Percentiles rank a stretch among this genome's conserved stretches.
phyloP scores from a whole-genome alignment of 2,329 filamentous ascomycete species.

The Pyricularia pennisetigena region DNA sequence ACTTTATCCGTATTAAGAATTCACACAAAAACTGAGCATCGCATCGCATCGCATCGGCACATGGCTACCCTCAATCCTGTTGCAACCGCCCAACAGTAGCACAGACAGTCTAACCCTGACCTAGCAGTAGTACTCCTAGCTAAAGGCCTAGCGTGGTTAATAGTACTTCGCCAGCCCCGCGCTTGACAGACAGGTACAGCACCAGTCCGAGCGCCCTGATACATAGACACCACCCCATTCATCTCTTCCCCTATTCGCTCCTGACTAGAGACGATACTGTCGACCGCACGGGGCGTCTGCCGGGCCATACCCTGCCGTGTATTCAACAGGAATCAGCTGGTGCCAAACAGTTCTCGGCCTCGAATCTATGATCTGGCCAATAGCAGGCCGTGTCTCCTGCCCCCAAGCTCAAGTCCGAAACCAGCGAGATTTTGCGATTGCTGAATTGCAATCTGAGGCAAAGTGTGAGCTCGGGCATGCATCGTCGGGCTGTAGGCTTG shows the following conservation, averaged over 20 bases:
- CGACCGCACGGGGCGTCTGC: neutral
- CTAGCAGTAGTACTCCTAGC: neutral
- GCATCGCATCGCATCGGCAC: neutral
- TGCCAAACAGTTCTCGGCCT: neutral
- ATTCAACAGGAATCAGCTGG: neutral
- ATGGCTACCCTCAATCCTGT: neutral
- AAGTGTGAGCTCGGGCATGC: conserved; percentile 1
- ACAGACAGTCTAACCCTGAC: neutral
- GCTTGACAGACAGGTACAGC: neutral
- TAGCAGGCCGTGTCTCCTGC: neutral
- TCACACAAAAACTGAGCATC: neutral
- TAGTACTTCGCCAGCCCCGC: neutral
- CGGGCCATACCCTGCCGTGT: neutral
- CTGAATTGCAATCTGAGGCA: conserved; percentile 2
- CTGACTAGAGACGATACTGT: neutral
- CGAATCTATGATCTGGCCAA: neutral
- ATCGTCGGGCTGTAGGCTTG: neutral
- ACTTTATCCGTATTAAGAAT: neutral
- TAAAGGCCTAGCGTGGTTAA: neutral
- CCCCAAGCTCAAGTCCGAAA: conserved; percentile 6
- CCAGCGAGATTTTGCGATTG: conserved; percentile 4
- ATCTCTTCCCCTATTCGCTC: neutral
- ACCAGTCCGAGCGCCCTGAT: neutral
- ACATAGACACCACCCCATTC: neutral
- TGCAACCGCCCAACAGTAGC: neutral